Conservation (phyloP, 208 protist genomes). For the Crithidia fasciculata region DNA sequence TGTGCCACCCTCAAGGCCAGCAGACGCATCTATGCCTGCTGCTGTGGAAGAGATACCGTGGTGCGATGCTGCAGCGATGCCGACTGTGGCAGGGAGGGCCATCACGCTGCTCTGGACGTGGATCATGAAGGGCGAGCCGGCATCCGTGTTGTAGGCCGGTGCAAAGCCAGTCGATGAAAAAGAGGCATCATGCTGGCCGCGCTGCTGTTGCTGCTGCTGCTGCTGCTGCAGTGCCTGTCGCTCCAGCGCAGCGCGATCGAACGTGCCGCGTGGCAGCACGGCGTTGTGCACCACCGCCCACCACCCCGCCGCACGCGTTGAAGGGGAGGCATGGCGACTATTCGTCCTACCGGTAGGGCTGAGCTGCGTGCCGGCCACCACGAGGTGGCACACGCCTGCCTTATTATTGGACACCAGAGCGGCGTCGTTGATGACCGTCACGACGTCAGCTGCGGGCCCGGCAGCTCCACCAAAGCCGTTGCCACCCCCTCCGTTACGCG, state of each 20-base stretch:
- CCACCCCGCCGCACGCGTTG: conserved; percentile 16
- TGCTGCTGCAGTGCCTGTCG: conserved; percentile 8
- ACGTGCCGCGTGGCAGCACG: conserved; percentile 32
- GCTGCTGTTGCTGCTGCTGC: not conserved
- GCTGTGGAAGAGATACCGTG: not conserved
- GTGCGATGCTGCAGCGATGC: not conserved
- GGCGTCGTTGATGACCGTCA: conserved; percentile 29
- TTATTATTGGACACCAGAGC: conserved; percentile 26
- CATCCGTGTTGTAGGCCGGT: conserved; percentile 3
- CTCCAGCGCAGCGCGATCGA: conserved; percentile 28
- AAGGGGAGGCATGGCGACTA: not conserved
- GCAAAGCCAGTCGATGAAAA: not conserved
- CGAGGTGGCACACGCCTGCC: conserved; percentile 18
- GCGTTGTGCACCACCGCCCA: conserved; percentile 33
- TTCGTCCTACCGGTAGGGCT: not conserved
- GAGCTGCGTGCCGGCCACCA: conserved; percentile 29
- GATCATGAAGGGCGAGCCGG: conserved; percentile 19
- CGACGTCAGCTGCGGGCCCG: not conserved
- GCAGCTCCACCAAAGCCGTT: too few species aligned
- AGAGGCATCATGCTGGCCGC: not conserved
- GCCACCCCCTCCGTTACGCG: not conserved
- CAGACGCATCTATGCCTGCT: not conserved
- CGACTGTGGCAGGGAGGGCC: conserved; percentile 18
- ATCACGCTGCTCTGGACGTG: conserved; percentile 38
- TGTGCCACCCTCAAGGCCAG: not conserved